A percentile compares a stretch with the other conserved stretches of the same genome.
phyloP scores from a whole-genome alignment of 1,139 yeast genomes.

The Suhomyces maxii region DNA sequence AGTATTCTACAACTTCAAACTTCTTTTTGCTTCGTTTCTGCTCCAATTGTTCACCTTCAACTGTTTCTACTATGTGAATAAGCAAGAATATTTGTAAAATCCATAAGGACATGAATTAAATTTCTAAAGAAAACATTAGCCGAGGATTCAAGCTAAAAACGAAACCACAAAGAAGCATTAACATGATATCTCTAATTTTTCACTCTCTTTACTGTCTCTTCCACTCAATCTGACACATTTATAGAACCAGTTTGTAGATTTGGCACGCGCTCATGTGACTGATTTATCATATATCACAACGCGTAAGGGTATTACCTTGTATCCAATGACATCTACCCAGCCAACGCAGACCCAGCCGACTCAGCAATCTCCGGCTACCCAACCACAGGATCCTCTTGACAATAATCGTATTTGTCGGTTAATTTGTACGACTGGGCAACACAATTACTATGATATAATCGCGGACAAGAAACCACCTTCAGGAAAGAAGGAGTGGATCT shows the following conservation, averaged over 20 bases:
- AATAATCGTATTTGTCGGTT: slow-evolving; percentile 43
- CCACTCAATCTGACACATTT: too few species aligned
- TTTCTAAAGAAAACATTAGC: too few species aligned
- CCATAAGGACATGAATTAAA: too few species aligned
- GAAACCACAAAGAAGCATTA: too few species aligned
- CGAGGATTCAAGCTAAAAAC: too few species aligned
- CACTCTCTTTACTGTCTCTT: too few species aligned
- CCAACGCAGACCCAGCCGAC: slow-evolving; percentile 72
- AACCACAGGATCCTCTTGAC: slow-evolving; percentile 27
- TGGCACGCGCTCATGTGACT: neutral
- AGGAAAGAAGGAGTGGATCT: slow-evolving; percentile 58
- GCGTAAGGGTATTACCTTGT: neutral
- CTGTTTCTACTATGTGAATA: too few species aligned
- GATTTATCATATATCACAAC: neutral
- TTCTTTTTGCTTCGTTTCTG: too few species aligned
- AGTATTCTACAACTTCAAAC: too few species aligned
- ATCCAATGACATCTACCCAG: slow-evolving; percentile 28
- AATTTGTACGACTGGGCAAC: slow-evolving; percentile 70
- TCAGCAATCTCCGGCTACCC: slow-evolving; percentile 50
- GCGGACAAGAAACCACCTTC: slow-evolving; percentile 27
- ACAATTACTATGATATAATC: slow-evolving; percentile 41
- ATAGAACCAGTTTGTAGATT: neutral
- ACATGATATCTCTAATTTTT: too few species aligned
- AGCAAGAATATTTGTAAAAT: too few species aligned
- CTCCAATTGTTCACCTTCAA: too few species aligned